Percentiles rank a stretch among this genome's conserved stretches.
phyloP scores from a whole-genome alignment of 495 filamentous ascomycete genomes.

The Aspergillus steynii region DNA sequence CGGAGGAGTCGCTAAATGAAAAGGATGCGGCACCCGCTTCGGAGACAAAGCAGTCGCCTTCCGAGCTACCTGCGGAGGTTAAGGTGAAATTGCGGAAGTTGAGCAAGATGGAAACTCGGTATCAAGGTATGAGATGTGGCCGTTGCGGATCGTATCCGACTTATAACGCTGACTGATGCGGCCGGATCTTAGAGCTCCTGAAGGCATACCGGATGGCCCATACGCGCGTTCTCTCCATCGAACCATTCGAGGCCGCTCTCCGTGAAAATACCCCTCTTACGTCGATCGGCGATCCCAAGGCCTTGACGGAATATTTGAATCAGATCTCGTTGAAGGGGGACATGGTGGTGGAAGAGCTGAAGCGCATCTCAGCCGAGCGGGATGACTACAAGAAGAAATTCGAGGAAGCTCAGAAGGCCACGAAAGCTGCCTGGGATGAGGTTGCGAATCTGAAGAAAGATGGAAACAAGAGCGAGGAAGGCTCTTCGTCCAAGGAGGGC shows the following conservation, averaged over 20 bases:
- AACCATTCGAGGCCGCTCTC: conserved; percentile 87
- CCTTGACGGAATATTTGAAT: conserved; percentile 90
- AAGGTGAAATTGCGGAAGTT: conserved; percentile 67
- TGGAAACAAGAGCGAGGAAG: conserved; percentile 15
- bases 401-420: conserved; percentile 65
- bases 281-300: conserved; percentile 80
- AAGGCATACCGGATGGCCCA: conserved; percentile 91
- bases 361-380: conserved; percentile 76
- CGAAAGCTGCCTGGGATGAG: conserved; percentile 57
- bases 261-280: conserved; percentile 89
- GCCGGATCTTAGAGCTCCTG: conserved; percentile 65
- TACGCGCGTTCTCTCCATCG: conserved; percentile 77
- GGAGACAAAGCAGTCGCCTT: conserved; percentile 26
- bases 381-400: conserved; percentile 77
- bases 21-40: conserved; percentile 21
- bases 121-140: conserved; percentile 65
- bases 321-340: conserved; percentile 82
- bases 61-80: conserved; percentile 76
- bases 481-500: conserved; percentile 23
- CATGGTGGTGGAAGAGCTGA: conserved; percentile 91
- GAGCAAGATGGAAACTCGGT: conserved; percentile 82
- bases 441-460: conserved; percentile 50
- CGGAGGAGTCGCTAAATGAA: conserved; percentile 23
- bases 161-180: conserved; percentile 2
- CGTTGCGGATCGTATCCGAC: background rate